Evolutionary conservation across 306 rosid species (phyloP).

Genomic region (Mimosa pudica): DNA sequence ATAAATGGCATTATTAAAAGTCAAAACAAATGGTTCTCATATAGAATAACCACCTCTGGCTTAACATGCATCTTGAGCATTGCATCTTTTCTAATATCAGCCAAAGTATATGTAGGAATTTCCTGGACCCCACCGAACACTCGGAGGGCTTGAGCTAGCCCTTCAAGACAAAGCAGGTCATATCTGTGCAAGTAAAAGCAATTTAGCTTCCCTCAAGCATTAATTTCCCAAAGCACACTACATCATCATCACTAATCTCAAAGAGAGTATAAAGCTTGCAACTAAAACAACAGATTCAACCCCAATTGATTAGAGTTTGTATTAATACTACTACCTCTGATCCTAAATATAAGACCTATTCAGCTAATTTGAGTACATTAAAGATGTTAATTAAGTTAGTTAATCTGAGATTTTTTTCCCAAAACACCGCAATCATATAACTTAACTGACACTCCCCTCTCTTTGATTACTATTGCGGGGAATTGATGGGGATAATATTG

Average conservation of each 20-base stretch:
- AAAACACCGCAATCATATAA: too few species aligned
- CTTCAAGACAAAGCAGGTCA: constrained; percentile 17
- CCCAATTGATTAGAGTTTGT: background rate
- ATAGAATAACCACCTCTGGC: background rate
- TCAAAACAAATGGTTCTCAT: background rate
- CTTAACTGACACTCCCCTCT: too few species aligned
- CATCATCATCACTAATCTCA: background rate
- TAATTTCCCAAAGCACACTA: background rate
- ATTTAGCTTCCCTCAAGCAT: background rate
- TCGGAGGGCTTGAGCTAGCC: constrained; percentile 5
- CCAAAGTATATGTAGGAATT: background rate
- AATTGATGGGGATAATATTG: too few species aligned
- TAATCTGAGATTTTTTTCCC: too few species aligned
- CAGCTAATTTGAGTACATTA: too few species aligned
- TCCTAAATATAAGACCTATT: too few species aligned
- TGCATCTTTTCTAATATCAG: background rate
- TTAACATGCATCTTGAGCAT: constrained; percentile 1
- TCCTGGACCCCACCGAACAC: constrained; percentile 12
- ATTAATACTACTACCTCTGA: too few species aligned
- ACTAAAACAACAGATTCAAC: background rate
- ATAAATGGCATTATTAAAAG: background rate
- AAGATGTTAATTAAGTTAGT: too few species aligned
- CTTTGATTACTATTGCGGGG: too few species aligned
- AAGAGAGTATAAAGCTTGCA: background rate
- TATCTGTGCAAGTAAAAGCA: constrained; percentile 5